Evolutionary conservation across 2,329 filamentous ascomycete genomes (phyloP).

Genomic region (Ophiostoma fasciatum): DNA sequence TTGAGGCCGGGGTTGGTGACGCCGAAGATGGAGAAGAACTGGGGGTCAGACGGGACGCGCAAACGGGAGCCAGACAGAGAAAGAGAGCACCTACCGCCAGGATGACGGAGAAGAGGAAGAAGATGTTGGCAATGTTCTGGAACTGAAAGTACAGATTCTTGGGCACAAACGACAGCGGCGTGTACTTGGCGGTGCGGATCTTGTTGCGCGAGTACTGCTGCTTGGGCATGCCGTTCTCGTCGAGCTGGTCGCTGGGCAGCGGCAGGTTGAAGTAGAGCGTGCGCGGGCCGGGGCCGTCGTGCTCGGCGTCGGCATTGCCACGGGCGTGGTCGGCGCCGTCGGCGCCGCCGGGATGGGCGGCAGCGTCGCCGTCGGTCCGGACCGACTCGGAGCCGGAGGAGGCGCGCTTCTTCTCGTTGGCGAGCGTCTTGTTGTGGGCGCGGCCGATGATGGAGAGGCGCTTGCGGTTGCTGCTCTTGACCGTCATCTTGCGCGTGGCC

Average conservation of each 20-base stretch:
- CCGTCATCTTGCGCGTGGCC: slow-evolving; percentile 81
- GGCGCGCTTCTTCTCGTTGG: slow-evolving; percentile 54
- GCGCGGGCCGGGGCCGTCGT: slow-evolving; percentile 31
- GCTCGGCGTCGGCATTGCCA: slow-evolving; percentile 20
- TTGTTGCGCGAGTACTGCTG: slow-evolving; percentile 76
- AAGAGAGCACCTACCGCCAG: slow-evolving; percentile 55
- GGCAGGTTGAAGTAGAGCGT: slow-evolving; percentile 76
- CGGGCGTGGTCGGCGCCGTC: slow-evolving; percentile 21
- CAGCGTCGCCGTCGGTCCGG: slow-evolving; percentile 18
- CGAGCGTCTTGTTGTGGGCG: slow-evolving; percentile 47
- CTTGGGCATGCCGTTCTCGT: slow-evolving; percentile 64
- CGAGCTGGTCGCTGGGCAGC: slow-evolving; percentile 57
- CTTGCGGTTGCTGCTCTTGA: slow-evolving; percentile 63
- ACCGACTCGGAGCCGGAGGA: slow-evolving; percentile 21
- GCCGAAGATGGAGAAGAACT: slow-evolving; percentile 96
- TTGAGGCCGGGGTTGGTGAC: slow-evolving; percentile 80
- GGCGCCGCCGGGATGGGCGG: slow-evolving; percentile 21
- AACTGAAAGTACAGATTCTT: slow-evolving; percentile 98
- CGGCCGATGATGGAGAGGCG: slow-evolving; percentile 70
- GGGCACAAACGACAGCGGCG: slow-evolving; percentile 81
- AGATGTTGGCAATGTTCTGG: slow-evolving; percentile 96
- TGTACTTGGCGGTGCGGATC: slow-evolving; percentile 96
- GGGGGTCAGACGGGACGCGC: too few relatives aligned
- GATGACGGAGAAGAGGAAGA: slow-evolving; percentile 94
- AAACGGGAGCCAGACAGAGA: not conserved